These are phyloP conservation scores for Metschnikowia continentalis DNA, from an alignment of 805 yeast genomes.

Conservation along the genomic window DNA sequence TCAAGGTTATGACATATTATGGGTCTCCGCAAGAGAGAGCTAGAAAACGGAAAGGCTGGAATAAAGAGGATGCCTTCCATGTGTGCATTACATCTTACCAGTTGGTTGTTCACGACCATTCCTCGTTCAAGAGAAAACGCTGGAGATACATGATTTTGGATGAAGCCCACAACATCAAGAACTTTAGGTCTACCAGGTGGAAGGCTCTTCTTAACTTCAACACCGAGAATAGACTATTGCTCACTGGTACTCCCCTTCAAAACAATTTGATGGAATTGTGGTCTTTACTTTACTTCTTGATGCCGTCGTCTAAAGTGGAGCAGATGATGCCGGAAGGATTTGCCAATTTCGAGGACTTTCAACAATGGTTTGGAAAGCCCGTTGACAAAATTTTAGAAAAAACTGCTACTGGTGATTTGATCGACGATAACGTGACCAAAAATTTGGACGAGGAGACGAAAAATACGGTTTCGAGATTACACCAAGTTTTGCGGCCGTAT, in stretches of 20 bases:
- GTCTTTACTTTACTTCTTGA: conserved; percentile 89
- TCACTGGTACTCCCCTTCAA: conserved; percentile 97
- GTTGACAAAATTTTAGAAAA: conserved; percentile 89
- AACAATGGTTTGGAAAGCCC: conserved; percentile 98
- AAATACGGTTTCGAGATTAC: conserved; percentile 81
- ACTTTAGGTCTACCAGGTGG: conserved; percentile 96
- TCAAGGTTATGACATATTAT: conserved; percentile 90
- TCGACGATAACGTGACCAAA: conserved; percentile 37
- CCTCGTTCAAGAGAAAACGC: conserved; percentile 81
- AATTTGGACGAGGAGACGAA: conserved; percentile 70
- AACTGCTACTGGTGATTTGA: conserved; percentile 45
- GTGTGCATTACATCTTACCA: conserved; percentile 97
- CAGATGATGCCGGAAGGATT: conserved; percentile 90
- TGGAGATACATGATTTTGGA: conserved; percentile 98
- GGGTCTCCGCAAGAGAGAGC: conserved; percentile 97
- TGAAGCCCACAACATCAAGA: conserved; percentile 97
- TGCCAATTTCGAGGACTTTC: conserved; percentile 93
- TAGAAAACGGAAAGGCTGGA: conserved; percentile 96
- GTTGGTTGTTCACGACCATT: conserved; percentile 95
- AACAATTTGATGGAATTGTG: conserved; percentile 92
- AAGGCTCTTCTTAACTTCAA: conserved; percentile 91
- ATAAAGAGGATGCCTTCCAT: conserved; percentile 91
- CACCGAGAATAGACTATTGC: conserved; percentile 76
- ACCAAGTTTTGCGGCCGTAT: conserved; percentile 91
- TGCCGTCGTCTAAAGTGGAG: conserved; percentile 79